Base-by-base conservation (phyloP, 2,329 filamentous ascomycete species). In the Westerdykella sp. region DNA sequence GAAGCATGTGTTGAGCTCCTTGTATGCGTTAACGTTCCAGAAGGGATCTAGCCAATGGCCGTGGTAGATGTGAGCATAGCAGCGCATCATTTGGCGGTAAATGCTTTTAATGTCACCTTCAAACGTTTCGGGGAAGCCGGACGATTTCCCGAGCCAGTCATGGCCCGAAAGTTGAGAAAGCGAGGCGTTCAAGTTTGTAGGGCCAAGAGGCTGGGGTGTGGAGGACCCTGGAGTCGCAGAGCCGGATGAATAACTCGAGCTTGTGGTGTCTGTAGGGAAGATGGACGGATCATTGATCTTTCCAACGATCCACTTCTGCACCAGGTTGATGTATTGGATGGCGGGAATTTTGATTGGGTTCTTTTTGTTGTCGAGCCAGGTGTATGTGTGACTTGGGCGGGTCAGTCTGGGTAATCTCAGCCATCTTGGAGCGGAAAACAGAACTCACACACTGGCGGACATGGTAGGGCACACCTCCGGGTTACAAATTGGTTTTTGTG, bases 261-360 rank as follows among this genome's bases (percentile, higher is more conserved):
- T 77, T 2, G 2, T 28, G 25, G 84, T 81, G 57, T 93, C 88
- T 34, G 88, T 95, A 5, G 91, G 91, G 71, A 97, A 96, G 69
- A 95, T 87, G 62, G 79, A 78, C 39, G 81, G 81, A 65, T 97
- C 90, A 58, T 93, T 87, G 51, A 95, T 88, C 72, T 97, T 97
- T 70, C 89, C 88, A 23, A 87, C 86, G 64, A 97, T 95, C 90
- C 91, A 97, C 61, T 91, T 87, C 71, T 96, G 90, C 66, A 97
- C 94, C 21, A 95, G 81, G 54, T 87, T 88, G 71, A 96, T 93
- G 71, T 97, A 97, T 67, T 94, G 89, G 49, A 83, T 83, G 6
- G 91, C 91, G 3, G 91, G 89, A 34, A 97, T 85, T 69, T 95
- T 91, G 51, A 95, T 89, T 10, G 91, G 89, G 62, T 88, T 84